Conservation (phyloP, 805 yeast genomes). For the Zygotorulaspora sp. region DNA sequence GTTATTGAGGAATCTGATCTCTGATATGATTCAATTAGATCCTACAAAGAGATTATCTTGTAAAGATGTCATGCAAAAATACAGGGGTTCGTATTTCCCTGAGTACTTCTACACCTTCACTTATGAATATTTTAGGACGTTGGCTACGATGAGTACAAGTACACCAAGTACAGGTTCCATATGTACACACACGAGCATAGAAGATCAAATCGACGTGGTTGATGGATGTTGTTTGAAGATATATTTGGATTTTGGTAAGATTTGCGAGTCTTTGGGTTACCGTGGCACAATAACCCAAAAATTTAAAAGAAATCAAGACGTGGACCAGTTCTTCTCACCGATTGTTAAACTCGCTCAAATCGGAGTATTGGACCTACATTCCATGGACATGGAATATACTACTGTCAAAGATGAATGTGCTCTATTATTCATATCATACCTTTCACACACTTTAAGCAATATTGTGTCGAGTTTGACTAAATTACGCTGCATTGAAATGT, state of each 20-base stretch:
- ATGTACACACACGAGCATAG: conserved; percentile 15
- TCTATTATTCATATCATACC: conserved; percentile 25
- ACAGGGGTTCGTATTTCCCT: conserved; percentile 55
- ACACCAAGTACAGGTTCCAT: conserved; percentile 19
- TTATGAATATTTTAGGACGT: conserved; percentile 57
- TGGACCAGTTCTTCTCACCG: conserved; percentile 16
- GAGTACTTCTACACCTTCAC: conserved; percentile 61
- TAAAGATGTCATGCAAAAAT: conserved; percentile 46
- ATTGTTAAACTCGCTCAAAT: conserved; percentile 10
- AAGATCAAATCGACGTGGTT: conserved; percentile 15
- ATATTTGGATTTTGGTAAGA: conserved; percentile 51
- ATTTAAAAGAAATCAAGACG: neutral
- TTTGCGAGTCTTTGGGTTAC: conserved; percentile 24
- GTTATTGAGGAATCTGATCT: conserved; percentile 50
- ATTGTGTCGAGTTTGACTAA: conserved; percentile 18
- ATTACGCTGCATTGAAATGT: conserved; percentile 63
- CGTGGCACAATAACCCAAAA: conserved; percentile 9
- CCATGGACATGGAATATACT: conserved; percentile 1
- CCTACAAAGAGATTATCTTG: conserved; percentile 60
- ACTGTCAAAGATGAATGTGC: conserved; percentile 27
- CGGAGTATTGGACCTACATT: conserved; percentile 13
- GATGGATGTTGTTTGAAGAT: conserved; percentile 47
- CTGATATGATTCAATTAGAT: conserved; percentile 57
- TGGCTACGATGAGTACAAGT: conserved; percentile 30
- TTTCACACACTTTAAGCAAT: conserved; percentile 28